Percentiles rank a stretch among this genome's conserved stretches.
These are phyloP conservation scores for Penicillium sp. DNA, from an alignment of 2,329 filamentous ascomycete genomes.

Conservation along the genomic window DNA sequence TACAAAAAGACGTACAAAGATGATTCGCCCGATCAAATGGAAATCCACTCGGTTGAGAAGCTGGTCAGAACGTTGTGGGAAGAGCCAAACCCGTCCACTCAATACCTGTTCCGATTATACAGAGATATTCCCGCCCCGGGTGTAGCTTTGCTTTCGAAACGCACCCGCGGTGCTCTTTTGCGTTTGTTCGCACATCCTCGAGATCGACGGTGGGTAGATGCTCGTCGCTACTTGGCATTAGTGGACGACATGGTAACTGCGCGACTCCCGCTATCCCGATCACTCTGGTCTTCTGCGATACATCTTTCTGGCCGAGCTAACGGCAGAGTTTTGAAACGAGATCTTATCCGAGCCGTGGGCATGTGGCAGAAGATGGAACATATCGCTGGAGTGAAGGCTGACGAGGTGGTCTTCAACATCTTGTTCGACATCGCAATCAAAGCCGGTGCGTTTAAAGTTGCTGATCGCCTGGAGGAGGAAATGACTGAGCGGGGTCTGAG, in stretches of 20 bases:
- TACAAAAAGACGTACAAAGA: conserved; percentile 33
- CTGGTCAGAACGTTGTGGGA: conserved; percentile 47
- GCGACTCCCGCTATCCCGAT: conserved; percentile 64
- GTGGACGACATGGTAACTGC: conserved; percentile 78
- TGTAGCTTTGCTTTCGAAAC: conserved; percentile 50
- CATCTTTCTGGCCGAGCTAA: conserved; percentile 74
- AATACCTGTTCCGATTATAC: conserved; percentile 56
- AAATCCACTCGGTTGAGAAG: conserved; percentile 38
- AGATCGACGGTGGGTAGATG: conserved; percentile 54
- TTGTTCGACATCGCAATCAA: conserved; percentile 87
- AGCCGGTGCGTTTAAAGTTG: conserved; percentile 77
- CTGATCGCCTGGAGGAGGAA: conserved; percentile 80
- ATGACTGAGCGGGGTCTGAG: conserved; percentile 68
- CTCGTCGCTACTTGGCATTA: conserved; percentile 74
- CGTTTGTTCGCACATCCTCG: conserved; percentile 62
- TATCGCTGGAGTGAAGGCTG: conserved; percentile 62
- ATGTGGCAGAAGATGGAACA: conserved; percentile 91
- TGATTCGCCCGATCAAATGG: conserved; percentile 31
- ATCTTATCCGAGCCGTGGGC: conserved; percentile 68
- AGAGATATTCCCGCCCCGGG: conserved; percentile 54
- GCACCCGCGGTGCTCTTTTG: conserved; percentile 63
- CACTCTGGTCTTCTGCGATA: conserved; percentile 83
- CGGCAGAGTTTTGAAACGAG: conserved; percentile 55
- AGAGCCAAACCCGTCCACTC: conserved; percentile 44
- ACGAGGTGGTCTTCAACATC: conserved; percentile 86